Conservation (phyloP, 2,329 filamentous ascomycete species). For the Epichloe elymi region DNA sequence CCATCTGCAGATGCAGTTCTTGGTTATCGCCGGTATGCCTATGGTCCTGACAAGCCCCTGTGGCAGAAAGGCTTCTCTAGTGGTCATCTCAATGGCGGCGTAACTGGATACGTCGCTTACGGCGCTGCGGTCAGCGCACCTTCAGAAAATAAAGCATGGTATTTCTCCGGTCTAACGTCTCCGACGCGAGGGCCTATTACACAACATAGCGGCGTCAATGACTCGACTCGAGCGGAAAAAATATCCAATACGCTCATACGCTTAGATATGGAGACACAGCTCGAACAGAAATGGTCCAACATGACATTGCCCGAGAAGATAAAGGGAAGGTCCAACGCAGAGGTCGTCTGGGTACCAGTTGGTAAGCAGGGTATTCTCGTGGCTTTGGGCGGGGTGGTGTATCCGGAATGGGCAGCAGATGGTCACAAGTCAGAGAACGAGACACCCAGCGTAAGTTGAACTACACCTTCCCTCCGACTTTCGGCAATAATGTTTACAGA, state of each 20-base stretch:
- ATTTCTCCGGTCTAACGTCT: constrained; percentile 52
- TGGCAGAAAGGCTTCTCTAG: constrained; percentile 32
- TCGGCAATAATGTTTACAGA: constrained; percentile 1
- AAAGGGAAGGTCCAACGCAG: constrained; percentile 45
- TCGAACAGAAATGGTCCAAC: constrained; percentile 42
- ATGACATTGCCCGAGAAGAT: constrained; percentile 34
- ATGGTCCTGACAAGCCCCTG: constrained; percentile 29
- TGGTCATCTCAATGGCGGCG: constrained; percentile 24
- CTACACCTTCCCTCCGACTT: not conserved
- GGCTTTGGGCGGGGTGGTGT: constrained; percentile 60
- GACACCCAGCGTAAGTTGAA: constrained; percentile 19
- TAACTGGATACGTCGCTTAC: constrained; percentile 51
- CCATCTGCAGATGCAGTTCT: constrained; percentile 32
- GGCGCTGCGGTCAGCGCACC: constrained; percentile 52
- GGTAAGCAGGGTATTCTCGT: constrained; percentile 64
- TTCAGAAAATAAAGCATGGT: constrained; percentile 59
- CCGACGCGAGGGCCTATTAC: constrained; percentile 36
- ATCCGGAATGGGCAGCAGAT: constrained; percentile 35
- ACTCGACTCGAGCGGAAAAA: constrained; percentile 25
- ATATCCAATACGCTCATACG: constrained; percentile 45
- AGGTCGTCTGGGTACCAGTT: constrained; percentile 65
- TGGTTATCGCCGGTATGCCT: constrained; percentile 39
- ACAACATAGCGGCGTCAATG: constrained; percentile 15
- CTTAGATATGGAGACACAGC: constrained; percentile 43
- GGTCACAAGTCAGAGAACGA: constrained; percentile 16